Evolutionary conservation across 169 alveolate species (phyloP).

Genomic region (Eimeria falciformis): DNA sequence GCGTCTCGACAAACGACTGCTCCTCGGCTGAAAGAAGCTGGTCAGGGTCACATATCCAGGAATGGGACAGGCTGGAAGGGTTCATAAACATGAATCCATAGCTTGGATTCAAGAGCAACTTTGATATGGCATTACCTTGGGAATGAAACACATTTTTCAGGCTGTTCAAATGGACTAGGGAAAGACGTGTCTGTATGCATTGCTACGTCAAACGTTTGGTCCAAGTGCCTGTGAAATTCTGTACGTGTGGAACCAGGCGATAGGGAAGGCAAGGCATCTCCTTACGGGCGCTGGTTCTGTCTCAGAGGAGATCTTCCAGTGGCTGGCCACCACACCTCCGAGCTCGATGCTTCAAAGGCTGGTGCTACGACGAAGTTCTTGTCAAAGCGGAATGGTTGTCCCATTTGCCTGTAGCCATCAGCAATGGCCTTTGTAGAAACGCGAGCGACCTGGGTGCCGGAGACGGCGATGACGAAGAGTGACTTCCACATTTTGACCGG

Average conservation of each 20-base stretch:
- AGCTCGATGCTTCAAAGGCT: conserved; percentile 26
- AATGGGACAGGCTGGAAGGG: conserved; percentile 63
- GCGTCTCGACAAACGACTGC: conserved; percentile 71
- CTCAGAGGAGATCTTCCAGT: conserved; percentile 72
- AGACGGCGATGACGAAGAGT: conserved; percentile 12
- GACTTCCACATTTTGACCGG: conserved; percentile 71
- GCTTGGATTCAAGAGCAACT: neutral
- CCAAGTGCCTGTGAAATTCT: neutral
- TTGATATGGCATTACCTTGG: conserved; percentile 17
- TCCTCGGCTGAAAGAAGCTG: conserved; percentile 69
- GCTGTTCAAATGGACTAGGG: conserved; percentile 76
- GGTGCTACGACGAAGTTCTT: conserved; percentile 41
- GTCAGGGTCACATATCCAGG: conserved; percentile 78
- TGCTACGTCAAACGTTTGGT: conserved; percentile 26
- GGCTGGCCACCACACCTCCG: conserved; percentile 75
- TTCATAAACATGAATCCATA: neutral
- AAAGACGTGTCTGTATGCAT: conserved; percentile 69
- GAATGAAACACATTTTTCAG: conserved; percentile 74
- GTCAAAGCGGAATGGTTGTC: conserved; percentile 74
- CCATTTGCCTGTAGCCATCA: conserved; percentile 72
- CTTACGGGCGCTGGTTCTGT: conserved; percentile 53
- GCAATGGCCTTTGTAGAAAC: conserved; percentile 58
- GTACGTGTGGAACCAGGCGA: neutral
- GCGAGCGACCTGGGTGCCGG: conserved; percentile 3
- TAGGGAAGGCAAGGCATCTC: neutral